Conservation (phyloP, 179 eudicot species). For the Heliamphora ciliata region DNA sequence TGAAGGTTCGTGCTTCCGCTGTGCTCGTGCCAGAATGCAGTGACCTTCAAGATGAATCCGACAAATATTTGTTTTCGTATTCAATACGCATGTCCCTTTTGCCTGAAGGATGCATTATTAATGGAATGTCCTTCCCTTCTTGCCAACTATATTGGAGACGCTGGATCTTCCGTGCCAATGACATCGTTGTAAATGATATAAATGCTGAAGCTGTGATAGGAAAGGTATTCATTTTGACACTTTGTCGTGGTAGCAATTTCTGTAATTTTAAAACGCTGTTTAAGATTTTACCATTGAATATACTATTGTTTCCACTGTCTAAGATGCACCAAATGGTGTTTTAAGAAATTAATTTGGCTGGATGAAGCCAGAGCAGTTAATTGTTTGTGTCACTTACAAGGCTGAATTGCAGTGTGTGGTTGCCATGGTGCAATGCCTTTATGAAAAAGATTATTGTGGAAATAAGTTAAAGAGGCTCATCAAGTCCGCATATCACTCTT, state of each 20-base stretch:
- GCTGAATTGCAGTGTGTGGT: background rate
- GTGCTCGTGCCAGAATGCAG: constrained; percentile 70
- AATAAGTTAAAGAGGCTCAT: background rate
- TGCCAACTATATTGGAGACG: constrained; percentile 83
- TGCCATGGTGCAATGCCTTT: background rate
- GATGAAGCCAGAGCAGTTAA: background rate
- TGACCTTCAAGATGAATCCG: constrained; percentile 24
- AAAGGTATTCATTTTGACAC: constrained; percentile 37
- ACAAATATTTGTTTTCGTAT: constrained; percentile 50
- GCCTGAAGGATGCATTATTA: constrained; percentile 64
- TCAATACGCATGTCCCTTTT: constrained; percentile 81
- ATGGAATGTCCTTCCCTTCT: constrained; percentile 50
- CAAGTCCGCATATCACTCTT: background rate
- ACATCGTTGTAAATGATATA: constrained; percentile 35
- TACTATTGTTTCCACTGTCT: background rate
- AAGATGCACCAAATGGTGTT: background rate
- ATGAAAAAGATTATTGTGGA: background rate
- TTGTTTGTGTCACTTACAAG: background rate
- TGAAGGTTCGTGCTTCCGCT: constrained; percentile 90
- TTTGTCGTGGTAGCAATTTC: background rate
- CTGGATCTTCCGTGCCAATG: constrained; percentile 65
- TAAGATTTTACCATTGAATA: background rate
- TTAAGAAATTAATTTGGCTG: background rate
- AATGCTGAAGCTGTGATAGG: constrained; percentile 84
- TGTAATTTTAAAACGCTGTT: background rate